Conservation (phyloP, 768 basidiomycete species). For the Mrakia blollopis region DNA sequence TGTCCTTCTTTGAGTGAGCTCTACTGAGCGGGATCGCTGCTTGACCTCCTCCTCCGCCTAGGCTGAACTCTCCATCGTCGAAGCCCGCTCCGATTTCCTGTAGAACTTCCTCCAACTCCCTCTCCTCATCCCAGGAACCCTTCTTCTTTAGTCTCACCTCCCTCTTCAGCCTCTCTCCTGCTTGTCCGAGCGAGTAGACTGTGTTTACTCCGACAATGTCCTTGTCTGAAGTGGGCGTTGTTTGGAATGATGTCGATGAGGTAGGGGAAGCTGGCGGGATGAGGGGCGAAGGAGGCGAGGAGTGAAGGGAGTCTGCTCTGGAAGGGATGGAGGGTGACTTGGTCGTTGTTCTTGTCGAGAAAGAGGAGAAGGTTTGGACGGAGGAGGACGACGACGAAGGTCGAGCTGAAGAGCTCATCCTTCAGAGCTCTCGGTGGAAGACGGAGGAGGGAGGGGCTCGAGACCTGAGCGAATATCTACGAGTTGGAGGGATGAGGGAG, state of each 20-base stretch:
- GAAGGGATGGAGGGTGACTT: background rate
- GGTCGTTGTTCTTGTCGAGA: too few relatives aligned
- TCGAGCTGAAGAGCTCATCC: background rate
- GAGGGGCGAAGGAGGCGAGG: background rate
- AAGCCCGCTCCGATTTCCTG: background rate
- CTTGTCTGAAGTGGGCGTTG: background rate
- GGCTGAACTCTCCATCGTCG: background rate
- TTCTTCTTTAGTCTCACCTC: background rate
- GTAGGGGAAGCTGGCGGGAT: background rate
- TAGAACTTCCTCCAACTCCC: background rate
- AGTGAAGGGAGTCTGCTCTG: background rate
- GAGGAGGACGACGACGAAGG: background rate
- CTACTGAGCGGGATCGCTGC: background rate
- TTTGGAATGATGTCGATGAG: background rate
- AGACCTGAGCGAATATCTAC: too few relatives aligned
- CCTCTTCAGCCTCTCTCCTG: background rate
- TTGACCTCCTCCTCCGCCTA: background rate
- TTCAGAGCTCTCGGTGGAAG: background rate
- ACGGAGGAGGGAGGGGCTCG: too few relatives aligned
- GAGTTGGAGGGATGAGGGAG: too few relatives aligned
- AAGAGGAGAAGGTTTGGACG: background rate
- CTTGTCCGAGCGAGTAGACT: constrained; percentile 7
- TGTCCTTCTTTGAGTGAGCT: background rate
- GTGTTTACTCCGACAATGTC: background rate
- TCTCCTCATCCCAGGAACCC: constrained; percentile 3